Evolutionary conservation across 2,329 filamentous ascomycete genomes (phyloP).

Genomic region (Fusarium nurragi): DNA sequence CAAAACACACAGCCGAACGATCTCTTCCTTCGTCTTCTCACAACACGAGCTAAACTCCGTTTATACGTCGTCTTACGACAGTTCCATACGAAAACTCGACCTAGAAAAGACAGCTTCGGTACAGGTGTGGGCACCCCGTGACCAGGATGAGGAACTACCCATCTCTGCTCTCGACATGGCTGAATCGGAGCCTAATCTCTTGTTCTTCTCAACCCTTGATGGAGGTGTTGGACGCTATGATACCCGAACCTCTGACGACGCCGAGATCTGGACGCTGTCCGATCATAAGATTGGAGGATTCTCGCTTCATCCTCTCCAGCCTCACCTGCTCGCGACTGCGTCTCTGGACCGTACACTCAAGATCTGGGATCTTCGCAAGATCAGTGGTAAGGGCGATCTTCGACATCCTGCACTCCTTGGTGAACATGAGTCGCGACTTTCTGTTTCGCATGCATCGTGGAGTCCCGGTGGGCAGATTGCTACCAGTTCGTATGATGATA

Average conservation of each 20-base stretch:
- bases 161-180: conserved; percentile 88
- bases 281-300: conserved; percentile 98
- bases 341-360: conserved; percentile 89
- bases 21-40: conserved; percentile 83
- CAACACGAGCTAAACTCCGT: conserved; percentile 77
- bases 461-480: conserved; percentile 85
- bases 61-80: conserved; percentile 91
- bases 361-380: conserved; percentile 90
- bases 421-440: conserved; percentile 83
- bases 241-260: conserved; percentile 66
- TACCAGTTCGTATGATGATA: conserved; percentile 94
- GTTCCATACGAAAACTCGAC: conserved; percentile 87
- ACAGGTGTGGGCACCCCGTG: conserved; percentile 81
- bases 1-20: conserved; percentile 89
- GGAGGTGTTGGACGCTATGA: conserved; percentile 86
- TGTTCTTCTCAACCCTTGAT: conserved; percentile 89
- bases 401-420: conserved; percentile 76
- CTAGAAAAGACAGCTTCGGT: conserved; percentile 80
- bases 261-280: conserved; percentile 77
- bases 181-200: conserved; percentile 71
- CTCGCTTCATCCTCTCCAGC: conserved; percentile 79
- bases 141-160: conserved; percentile 75
- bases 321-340: conserved; percentile 87
- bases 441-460: conserved; percentile 93
- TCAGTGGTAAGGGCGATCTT: conserved; percentile 69